Conservation (phyloP, 2,329 filamentous ascomycete genomes). For the Coniochaeta sp. region DNA sequence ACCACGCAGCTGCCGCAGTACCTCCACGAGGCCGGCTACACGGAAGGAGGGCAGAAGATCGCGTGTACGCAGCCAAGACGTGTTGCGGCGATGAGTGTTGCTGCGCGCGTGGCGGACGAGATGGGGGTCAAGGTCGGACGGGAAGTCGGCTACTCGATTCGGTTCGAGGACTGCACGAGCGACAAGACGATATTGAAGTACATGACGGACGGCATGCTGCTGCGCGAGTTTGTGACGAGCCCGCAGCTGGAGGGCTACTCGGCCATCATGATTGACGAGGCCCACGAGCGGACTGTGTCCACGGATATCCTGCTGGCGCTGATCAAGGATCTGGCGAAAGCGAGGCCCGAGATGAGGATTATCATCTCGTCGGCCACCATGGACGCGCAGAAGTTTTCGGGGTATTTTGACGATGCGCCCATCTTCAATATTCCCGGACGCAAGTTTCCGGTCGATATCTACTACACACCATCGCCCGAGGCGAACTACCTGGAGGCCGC, state of each 20-base stretch:
- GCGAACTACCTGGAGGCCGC: slow-evolving; percentile 89
- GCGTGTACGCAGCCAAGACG: slow-evolving; percentile 91
- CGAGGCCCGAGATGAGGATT: slow-evolving; percentile 77
- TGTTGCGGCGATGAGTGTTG: slow-evolving; percentile 96
- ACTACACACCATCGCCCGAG: slow-evolving; percentile 84
- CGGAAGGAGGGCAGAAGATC: slow-evolving; percentile 74
- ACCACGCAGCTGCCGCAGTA: slow-evolving; percentile 95
- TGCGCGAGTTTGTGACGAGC: slow-evolving; percentile 84
- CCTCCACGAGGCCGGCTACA: slow-evolving; percentile 83
- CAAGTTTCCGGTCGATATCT: slow-evolving; percentile 82
- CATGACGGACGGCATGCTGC: slow-evolving; percentile 94
- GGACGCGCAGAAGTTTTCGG: slow-evolving; percentile 85
- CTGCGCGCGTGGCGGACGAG: slow-evolving; percentile 91
- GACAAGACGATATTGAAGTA: slow-evolving; percentile 92
- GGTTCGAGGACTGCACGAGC: slow-evolving; percentile 87
- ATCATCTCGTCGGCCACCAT: slow-evolving; percentile 93
- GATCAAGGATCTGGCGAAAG: slow-evolving; percentile 79
- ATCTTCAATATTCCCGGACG: slow-evolving; percentile 93
- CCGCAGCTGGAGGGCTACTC: slow-evolving; percentile 77
- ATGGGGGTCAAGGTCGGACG: slow-evolving; percentile 84
- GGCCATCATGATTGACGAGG: slow-evolving; percentile 93
- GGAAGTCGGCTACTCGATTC: slow-evolving; percentile 90
- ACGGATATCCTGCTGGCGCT: slow-evolving; percentile 87
- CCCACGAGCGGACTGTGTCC: slow-evolving; percentile 85
- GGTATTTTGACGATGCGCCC: slow-evolving; percentile 86